A percentile compares a stretch with the other conserved stretches of the same genome.
These are phyloP conservation scores for Tubosaeta brunneosetosa DNA, from an alignment of 768 basidiomycete species.

Conservation along the genomic window DNA sequence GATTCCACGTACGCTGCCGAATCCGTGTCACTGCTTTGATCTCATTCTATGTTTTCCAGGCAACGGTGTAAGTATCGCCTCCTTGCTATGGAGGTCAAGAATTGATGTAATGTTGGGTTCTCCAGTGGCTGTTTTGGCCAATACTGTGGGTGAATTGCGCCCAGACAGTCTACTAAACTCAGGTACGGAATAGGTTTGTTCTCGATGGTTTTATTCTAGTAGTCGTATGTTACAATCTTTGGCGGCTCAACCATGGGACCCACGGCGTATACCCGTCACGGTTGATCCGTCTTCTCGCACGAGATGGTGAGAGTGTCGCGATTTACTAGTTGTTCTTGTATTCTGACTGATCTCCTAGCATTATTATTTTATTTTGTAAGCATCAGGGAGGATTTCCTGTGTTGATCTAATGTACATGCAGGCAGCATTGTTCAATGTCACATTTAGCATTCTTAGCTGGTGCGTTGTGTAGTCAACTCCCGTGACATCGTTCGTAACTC, in stretches of 20 bases:
- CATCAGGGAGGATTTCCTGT: too few relatives aligned
- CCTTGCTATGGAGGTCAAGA: not conserved
- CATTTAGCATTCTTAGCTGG: conserved; percentile 13
- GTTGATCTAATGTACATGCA: not conserved
- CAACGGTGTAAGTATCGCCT: conserved; percentile 4
- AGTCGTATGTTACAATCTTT: not conserved
- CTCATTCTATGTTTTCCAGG: conserved; percentile 4
- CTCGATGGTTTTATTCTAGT: not conserved
- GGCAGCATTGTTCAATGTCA: conserved; percentile 11
- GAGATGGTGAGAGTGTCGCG: conserved; percentile 18
- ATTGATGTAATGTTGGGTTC: not conserved
- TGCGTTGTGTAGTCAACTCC: conserved; percentile 6
- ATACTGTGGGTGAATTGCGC: conserved; percentile 7
- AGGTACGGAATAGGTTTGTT: conserved; percentile 7
- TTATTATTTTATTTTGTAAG: conserved; percentile 18
- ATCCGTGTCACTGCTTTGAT: not conserved
- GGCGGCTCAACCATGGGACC: not conserved
- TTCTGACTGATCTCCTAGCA: conserved; percentile 3
- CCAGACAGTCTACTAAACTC: not conserved
- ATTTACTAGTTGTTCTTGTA: not conserved
- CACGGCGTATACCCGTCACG: not conserved
- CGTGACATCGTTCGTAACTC: not conserved
- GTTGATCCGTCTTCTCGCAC: conserved; percentile 14
- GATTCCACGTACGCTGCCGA: conserved; percentile 6
- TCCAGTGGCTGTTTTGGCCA: conserved; percentile 2